These are phyloP conservation scores for Plectosphaerella plurivora DNA, from an alignment of 2,329 filamentous ascomycete species.

Conservation along the genomic window DNA sequence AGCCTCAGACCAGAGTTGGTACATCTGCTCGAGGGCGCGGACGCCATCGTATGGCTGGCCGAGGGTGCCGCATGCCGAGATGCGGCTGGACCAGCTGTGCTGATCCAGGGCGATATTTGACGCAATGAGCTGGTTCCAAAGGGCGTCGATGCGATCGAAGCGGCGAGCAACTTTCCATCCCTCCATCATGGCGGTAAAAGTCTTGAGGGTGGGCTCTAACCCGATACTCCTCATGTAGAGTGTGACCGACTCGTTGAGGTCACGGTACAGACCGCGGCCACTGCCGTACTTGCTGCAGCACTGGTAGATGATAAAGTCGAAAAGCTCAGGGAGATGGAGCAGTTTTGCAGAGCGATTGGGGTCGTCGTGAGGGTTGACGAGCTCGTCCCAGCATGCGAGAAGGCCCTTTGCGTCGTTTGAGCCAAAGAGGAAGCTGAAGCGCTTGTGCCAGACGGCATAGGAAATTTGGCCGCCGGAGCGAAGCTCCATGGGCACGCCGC, in stretches of 20 bases:
- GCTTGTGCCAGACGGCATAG: constrained; percentile 9
- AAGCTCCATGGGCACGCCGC: not conserved
- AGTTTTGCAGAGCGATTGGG: constrained; percentile 20
- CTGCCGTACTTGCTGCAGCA: constrained; percentile 23
- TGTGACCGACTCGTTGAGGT: constrained; percentile 20
- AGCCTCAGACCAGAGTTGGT: constrained; percentile 48
- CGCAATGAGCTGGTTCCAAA: constrained; percentile 62
- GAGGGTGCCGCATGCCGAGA: constrained; percentile 59
- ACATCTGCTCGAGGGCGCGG: constrained; percentile 62
- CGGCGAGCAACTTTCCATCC: constrained; percentile 62
- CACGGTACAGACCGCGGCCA: not conserved
- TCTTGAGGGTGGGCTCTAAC: constrained; percentile 54
- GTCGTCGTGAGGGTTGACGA: constrained; percentile 19
- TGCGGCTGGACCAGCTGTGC: constrained; percentile 65
- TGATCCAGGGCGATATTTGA: constrained; percentile 58
- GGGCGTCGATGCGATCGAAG: constrained; percentile 51
- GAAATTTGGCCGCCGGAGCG: not conserved
- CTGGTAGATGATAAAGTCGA: constrained; percentile 35
- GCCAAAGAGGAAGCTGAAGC: constrained; percentile 6
- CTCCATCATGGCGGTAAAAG: constrained; percentile 70
- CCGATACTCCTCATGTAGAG: constrained; percentile 41
- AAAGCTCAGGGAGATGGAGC: constrained; percentile 25
- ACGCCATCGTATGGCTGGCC: constrained; percentile 54
- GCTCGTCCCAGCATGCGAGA: constrained; percentile 22
- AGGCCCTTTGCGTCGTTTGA: constrained; percentile 2